Conservation (phyloP, 2,329 filamentous ascomycete genomes). For the Westerdykella ornata region DNA sequence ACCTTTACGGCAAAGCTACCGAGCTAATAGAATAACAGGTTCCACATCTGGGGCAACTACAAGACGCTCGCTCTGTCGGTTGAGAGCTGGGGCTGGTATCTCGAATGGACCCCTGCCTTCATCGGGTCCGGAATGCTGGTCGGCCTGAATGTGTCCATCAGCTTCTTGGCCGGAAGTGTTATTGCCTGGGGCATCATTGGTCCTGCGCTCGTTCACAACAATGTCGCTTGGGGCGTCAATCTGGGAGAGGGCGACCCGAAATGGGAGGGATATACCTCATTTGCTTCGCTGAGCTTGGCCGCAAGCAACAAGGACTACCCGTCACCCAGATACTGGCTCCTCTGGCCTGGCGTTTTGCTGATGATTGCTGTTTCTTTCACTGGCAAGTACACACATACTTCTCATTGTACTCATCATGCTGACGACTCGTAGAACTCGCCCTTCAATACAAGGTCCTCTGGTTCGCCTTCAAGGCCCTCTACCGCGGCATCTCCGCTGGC, state of each 20-base stretch:
- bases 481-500: slow-evolving; percentile 41
- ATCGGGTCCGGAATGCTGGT: slow-evolving; percentile 55
- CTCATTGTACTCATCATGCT: not conserved
- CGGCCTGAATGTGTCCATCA: slow-evolving; percentile 53
- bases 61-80: slow-evolving; percentile 45
- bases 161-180: slow-evolving; percentile 52
- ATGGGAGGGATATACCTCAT: slow-evolving; percentile 41
- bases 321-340: slow-evolving; percentile 47
- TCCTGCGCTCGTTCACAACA: slow-evolving; percentile 50
- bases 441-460: slow-evolving; percentile 43
- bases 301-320: slow-evolving; percentile 40
- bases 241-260: slow-evolving; percentile 35
- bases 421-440: slow-evolving; percentile 26
- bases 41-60: slow-evolving; percentile 52
- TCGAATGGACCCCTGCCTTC: slow-evolving; percentile 56
- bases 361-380: slow-evolving; percentile 49
- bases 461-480: slow-evolving; percentile 46
- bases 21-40: slow-evolving; percentile 8
- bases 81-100: slow-evolving; percentile 57
- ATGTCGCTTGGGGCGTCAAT: slow-evolving; percentile 41
- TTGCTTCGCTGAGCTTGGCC: slow-evolving; percentile 33
- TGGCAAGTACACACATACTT: slow-evolving; percentile 8
- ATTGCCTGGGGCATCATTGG: slow-evolving; percentile 54
- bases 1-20: too few relatives aligned
- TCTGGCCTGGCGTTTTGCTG: slow-evolving; percentile 47